A percentile compares a stretch with the other conserved stretches of the same genome.
Evolutionary conservation across 83 land plant species (phyloP).

Genomic region (Thuja plicata): DNA sequence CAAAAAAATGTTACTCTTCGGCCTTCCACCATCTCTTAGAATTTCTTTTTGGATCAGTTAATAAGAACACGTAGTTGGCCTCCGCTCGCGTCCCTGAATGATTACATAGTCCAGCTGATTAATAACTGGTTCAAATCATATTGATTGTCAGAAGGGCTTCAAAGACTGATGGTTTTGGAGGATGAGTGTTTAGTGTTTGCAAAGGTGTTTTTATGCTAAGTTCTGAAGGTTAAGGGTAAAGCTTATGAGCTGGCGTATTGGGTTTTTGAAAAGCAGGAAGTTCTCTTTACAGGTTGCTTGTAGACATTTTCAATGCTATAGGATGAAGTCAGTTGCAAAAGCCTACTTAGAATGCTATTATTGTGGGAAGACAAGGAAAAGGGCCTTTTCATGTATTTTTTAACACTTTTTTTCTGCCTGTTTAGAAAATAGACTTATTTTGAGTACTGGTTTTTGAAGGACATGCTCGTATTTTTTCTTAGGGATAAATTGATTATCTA

Average conservation of each 20-base stretch:
- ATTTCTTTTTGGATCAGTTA: too few species aligned
- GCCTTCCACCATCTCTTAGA: too few species aligned
- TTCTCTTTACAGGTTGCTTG: not conserved
- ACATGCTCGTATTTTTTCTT: too few species aligned
- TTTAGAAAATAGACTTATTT: too few species aligned
- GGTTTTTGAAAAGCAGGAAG: too few species aligned
- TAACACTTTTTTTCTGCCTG: too few species aligned
- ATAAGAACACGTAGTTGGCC: not conserved
- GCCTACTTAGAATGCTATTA: not conserved
- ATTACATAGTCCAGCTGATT: not conserved
- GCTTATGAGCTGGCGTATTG: too few species aligned
- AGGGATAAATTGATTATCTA: too few species aligned
- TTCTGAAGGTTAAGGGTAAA: too few species aligned
- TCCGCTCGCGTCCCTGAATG: not conserved
- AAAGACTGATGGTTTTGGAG: not conserved
- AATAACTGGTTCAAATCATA: not conserved
- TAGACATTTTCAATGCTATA: not conserved
- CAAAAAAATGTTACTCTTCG: too few species aligned
- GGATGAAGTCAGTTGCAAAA: not conserved
- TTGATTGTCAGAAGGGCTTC: not conserved
- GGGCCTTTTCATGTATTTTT: not conserved
- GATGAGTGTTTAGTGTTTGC: not conserved
- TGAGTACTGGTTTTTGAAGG: too few species aligned
- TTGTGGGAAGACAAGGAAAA: not conserved
- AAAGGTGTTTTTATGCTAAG: not conserved